phyloP scores from a whole-genome alignment of 495 filamentous ascomycete genomes.

The Penicillium coprophilum region DNA sequence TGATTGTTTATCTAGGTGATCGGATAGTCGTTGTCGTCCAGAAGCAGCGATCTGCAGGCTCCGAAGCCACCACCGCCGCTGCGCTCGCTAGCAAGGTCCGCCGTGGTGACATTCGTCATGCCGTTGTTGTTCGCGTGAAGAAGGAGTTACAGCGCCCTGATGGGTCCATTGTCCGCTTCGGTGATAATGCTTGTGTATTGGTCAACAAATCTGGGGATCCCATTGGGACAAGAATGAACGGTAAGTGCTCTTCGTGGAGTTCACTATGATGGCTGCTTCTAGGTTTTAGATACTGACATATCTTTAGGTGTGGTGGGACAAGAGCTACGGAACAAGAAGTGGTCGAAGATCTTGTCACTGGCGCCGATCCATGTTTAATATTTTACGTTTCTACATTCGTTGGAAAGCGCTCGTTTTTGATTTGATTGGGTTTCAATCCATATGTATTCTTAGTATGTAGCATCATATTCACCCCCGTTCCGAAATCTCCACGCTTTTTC shows the following conservation, averaged over 20 bases:
- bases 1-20: slow-evolving; percentile 62
- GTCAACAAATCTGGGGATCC: slow-evolving; percentile 97
- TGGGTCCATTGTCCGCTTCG: slow-evolving; percentile 86
- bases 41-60: slow-evolving; percentile 79
- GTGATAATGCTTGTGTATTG: slow-evolving; percentile 97
- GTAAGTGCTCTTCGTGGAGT: slow-evolving; percentile 39
- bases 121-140: slow-evolving; percentile 86
- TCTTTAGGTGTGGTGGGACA: slow-evolving; percentile 72
- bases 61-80: slow-evolving; percentile 55
- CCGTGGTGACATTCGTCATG: slow-evolving; percentile 94
- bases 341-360: slow-evolving; percentile 97
- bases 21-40: slow-evolving; percentile 97
- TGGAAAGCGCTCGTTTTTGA: slow-evolving; percentile 37
- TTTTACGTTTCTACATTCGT: slow-evolving; percentile 26
- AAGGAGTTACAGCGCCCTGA: slow-evolving; percentile 85
- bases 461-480: background rate
- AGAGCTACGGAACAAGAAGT: slow-evolving; percentile 83
- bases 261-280: background rate
- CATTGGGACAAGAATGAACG: slow-evolving; percentile 87
- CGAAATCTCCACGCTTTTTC: background rate
- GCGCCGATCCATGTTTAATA: slow-evolving; percentile 86
- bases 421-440: slow-evolving; percentile 28
- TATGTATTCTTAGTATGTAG: slow-evolving; percentile 35
- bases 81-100: slow-evolving; percentile 86
- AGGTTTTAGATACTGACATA: slow-evolving; percentile 24